phyloP scores from a whole-genome alignment of 179 eudicot species.

The Vitellaria paradoxa region DNA sequence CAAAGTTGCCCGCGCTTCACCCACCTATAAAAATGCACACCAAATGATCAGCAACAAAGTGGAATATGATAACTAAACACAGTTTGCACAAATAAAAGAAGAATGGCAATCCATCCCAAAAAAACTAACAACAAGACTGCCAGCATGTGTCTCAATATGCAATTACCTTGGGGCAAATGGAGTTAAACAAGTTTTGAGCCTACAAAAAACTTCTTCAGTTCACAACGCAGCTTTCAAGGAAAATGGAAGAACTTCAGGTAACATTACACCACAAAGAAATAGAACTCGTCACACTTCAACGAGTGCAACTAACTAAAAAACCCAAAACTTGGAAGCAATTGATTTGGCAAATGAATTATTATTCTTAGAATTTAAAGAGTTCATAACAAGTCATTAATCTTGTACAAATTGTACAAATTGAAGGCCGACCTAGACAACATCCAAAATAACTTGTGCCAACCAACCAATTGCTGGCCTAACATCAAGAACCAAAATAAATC shows the following conservation, averaged over 20 bases:
- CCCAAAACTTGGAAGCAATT: not conserved
- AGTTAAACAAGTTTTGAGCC: conserved; percentile 27
- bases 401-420: not conserved
- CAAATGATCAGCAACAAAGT: not conserved
- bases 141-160: conserved; percentile 34
- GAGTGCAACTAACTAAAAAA: not conserved
- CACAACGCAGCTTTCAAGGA: conserved; percentile 11
- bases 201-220: conserved; percentile 22
- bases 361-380: not conserved
- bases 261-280: not conserved
- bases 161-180: conserved; percentile 37
- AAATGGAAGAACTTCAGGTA: not conserved
- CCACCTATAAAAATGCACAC: conserved; percentile 4
- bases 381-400: conserved; percentile 10
- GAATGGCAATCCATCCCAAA: not conserved
- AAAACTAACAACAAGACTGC: conserved; percentile 22
- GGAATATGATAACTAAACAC: not conserved
- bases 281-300: conserved; percentile 8
- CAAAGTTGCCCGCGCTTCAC: not conserved
- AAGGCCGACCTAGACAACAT: not conserved
- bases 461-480: not conserved
- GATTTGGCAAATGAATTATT: not conserved
- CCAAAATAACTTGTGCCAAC: not conserved
- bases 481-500: not conserved
- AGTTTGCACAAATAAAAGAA: not conserved